Base-by-base conservation (phyloP, 2,329 filamentous ascomycete species). In the Amphichorda felina region DNA sequence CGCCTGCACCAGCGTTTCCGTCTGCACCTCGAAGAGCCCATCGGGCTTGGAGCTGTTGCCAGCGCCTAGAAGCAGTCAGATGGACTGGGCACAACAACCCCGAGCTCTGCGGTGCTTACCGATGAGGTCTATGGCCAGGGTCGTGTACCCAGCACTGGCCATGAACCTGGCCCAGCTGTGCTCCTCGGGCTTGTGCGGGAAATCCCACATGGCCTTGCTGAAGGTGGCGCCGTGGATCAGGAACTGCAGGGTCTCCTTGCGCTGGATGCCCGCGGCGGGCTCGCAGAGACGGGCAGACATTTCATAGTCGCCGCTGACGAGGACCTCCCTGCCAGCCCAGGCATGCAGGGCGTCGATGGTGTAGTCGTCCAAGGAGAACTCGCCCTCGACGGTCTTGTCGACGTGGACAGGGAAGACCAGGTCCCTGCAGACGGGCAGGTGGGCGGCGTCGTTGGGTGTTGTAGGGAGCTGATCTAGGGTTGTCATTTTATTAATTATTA, bases 161-260 rank as follows among this genome's bases (percentile, higher is more conserved):
- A 44, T 44, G 13, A 34, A 30, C n/a, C 38, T 27, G 15, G 38
- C 36, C 35, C 41, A 47, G 28, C 38, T 45, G 33, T 47, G 45
- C 24, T 27, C 46, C 34, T 46, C 45, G 4, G 45, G 43, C 30
- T 43, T 31, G 25, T 45, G 44, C 16, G 42, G 38, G 13, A 41
- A 35, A 34, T 46, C 42, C 45, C 42, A 45, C 42, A 46, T 47
- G 27, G 34, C 33, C 38, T 47, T 47, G 30, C 42, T 45, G 22
- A 45, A 47, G 17, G 45, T 41, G 7, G 43, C 43, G 8, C 45
- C 43, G 21, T 47, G 45, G 15, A 44, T 8, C 4, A 47, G 41
- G 8, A 47, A 6, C 37, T 47, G 45, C 13, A 47, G 37, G 5
- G 40, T 41, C 14, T 45, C 35, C 17, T 34, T 39, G 14, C 33